phyloP scores from a whole-genome alignment of 768 basidiomycete genomes.

The Suillus placidus region DNA sequence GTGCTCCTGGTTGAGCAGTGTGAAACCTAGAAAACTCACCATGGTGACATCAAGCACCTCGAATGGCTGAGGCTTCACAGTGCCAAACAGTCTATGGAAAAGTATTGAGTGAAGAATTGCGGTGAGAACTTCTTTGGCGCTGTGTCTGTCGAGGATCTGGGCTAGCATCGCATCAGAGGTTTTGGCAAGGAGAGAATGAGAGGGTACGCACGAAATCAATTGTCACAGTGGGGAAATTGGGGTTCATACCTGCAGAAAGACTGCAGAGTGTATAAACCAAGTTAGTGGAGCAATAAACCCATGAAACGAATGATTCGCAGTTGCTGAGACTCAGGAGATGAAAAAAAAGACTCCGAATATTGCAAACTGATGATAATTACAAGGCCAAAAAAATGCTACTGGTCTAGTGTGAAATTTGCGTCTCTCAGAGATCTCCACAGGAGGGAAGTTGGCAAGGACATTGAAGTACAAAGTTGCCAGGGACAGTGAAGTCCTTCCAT shows the following conservation, averaged over 20 bases:
- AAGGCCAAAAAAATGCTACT: too few relatives aligned
- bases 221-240: conserved; percentile 30
- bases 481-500: too few relatives aligned
- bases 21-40: conserved; percentile 47
- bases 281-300: background rate
- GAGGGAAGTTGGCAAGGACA: too few relatives aligned
- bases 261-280: conserved; percentile 1
- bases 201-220: conserved; percentile 32
- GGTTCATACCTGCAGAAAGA: conserved; percentile 24
- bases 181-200: too few relatives aligned
- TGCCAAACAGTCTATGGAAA: conserved; percentile 83
- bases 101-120: conserved; percentile 81
- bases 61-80: conserved; percentile 72
- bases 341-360: too few relatives aligned
- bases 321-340: too few relatives aligned
- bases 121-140: conserved; percentile 71
- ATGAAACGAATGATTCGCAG: conserved; percentile 2
- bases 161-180: background rate
- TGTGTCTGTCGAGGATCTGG: conserved; percentile 73
- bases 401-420: too few relatives aligned
- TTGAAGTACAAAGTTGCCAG: too few relatives aligned
- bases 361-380: too few relatives aligned
- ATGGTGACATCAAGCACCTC: conserved; percentile 86
- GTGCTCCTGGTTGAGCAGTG: background rate
- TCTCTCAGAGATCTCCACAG: too few relatives aligned